Conservation (phyloP, 306 rosid genomes). For the Pyrus bretschneideri region DNA sequence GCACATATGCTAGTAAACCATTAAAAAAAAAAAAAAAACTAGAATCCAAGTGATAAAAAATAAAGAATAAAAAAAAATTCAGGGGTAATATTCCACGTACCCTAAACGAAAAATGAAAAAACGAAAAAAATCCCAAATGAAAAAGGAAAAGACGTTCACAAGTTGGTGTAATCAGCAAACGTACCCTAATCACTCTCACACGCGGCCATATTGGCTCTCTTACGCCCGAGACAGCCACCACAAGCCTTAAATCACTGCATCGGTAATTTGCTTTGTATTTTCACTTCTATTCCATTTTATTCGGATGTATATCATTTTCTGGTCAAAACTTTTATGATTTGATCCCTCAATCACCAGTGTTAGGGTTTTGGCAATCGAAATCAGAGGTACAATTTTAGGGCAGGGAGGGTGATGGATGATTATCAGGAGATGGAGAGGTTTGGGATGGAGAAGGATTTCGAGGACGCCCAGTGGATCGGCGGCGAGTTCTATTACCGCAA, state of each 20-base stretch:
- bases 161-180: too few relatives aligned
- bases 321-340: not conserved
- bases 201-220: too few relatives aligned
- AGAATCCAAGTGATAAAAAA: too few relatives aligned
- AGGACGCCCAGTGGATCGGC: conserved; percentile 58
- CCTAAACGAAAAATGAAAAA: too few relatives aligned
- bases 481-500: conserved; percentile 59
- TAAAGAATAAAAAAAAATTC: too few relatives aligned
- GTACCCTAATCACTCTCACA: too few relatives aligned
- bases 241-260: too few relatives aligned
- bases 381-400: not conserved
- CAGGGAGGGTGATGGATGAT: conserved; percentile 50
- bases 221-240: not conserved
- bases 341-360: not conserved
- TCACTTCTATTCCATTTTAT: not conserved
- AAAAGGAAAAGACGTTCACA: too few relatives aligned
- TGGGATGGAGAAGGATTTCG: conserved; percentile 79
- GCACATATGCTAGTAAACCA: too few relatives aligned
- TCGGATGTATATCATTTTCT: not conserved
- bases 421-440: conserved; percentile 81
- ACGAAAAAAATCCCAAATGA: too few relatives aligned
- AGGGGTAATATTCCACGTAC: too few relatives aligned
- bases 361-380: not conserved
- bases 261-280: not conserved
- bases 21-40: too few relatives aligned